Conservation (phyloP, 2,329 filamentous ascomycete species). For the Pseudocercospora cruenta region DNA sequence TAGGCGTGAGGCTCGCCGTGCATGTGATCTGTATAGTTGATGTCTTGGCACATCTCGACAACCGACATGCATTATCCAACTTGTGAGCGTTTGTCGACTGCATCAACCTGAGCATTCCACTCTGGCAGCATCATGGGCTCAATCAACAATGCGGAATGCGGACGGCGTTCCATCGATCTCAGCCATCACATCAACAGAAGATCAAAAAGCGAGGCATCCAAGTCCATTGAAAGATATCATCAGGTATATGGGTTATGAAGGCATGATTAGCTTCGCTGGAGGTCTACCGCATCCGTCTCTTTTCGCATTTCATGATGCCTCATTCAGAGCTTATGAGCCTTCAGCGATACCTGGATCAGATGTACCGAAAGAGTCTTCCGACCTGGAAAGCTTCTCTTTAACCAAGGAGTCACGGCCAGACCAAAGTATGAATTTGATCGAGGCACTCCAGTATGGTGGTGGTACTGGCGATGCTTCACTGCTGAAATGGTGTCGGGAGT, state of each 20-base stretch:
- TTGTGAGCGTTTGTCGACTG: too few species aligned
- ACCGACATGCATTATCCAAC: too few species aligned
- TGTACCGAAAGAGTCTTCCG: not conserved
- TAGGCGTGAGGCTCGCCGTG: not conserved
- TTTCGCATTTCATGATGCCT: slow-evolving; percentile 4
- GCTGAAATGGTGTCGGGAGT: not conserved
- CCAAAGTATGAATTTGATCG: not conserved
- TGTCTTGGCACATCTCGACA: too few species aligned
- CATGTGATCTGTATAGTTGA: not conserved
- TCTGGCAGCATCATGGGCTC: not conserved
- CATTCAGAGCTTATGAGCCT: slow-evolving; percentile 6
- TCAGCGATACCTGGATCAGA: not conserved
- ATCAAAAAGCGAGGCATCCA: slow-evolving; percentile 10
- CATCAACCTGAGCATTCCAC: too few species aligned
- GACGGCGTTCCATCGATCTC: slow-evolving; percentile 3
- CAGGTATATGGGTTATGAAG: slow-evolving; percentile 8
- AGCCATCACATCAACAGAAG: slow-evolving; percentile 10
- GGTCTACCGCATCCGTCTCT: slow-evolving; percentile 6
- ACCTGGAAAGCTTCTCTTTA: not conserved
- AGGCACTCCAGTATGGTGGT: slow-evolving; percentile 8
- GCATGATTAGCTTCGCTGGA: slow-evolving; percentile 10
- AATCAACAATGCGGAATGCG: not conserved
- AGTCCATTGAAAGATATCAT: slow-evolving; percentile 7
- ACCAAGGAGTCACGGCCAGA: not conserved
- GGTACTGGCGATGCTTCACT: slow-evolving; percentile 5